Evolutionary conservation across 1,284 basidiomycete species (phyloP).

Genomic region (Bondarzewia mesenterica): DNA sequence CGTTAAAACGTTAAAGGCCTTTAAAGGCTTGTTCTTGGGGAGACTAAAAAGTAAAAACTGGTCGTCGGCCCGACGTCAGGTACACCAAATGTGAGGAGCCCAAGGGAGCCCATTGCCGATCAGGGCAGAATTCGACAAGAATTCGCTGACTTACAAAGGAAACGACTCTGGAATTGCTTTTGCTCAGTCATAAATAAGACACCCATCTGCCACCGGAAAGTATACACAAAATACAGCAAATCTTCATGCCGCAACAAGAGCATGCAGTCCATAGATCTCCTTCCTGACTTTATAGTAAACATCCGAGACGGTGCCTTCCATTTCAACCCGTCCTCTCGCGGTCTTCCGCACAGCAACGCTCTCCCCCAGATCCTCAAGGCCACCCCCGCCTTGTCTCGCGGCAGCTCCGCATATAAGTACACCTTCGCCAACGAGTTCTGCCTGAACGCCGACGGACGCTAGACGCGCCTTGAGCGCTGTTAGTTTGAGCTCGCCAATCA

Average conservation of each 20-base stretch:
- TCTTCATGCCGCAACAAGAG: constrained; percentile 65
- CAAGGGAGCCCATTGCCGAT: too few species aligned
- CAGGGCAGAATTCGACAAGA: too few species aligned
- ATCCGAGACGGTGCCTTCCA: constrained; percentile 85
- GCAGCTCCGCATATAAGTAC: constrained; percentile 83
- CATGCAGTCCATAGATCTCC: constrained; percentile 86
- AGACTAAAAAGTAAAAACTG: too few species aligned
- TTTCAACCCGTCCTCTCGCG: constrained; percentile 72
- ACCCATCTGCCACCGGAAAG: background rate
- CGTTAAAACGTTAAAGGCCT: too few species aligned
- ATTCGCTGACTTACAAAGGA: too few species aligned
- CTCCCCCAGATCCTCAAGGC: constrained; percentile 47
- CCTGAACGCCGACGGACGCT: constrained; percentile 67
- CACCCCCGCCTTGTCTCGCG: constrained; percentile 36
- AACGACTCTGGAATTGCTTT: too few species aligned
- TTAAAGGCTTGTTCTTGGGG: too few species aligned
- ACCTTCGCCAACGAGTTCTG: constrained; percentile 92
- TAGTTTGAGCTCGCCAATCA: constrained; percentile 93
- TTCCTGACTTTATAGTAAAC: constrained; percentile 82
- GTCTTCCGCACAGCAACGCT: constrained; percentile 86
- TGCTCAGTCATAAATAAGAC: background rate
- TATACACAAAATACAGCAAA: background rate
- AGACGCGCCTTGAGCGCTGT: constrained; percentile 78
- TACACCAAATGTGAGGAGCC: too few species aligned
- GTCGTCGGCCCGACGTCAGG: too few species aligned